phyloP scores from a whole-genome alignment of 1,284 basidiomycete species.

The Quambalaria eucalypti region DNA sequence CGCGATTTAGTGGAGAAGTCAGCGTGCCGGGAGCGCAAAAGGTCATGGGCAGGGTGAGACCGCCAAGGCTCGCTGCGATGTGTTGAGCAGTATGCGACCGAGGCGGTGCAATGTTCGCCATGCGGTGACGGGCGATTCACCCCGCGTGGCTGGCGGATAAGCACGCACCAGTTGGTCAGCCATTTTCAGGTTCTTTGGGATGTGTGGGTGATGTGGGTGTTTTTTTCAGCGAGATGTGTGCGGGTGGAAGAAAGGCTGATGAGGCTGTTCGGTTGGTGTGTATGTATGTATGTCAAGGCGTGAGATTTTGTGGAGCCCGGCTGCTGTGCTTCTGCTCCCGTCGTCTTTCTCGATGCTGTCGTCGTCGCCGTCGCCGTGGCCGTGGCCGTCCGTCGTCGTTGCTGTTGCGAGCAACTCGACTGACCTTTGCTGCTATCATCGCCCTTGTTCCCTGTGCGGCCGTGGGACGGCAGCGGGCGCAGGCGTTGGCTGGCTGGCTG shows the following conservation, averaged over 20 bases:
- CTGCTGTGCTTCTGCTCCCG: no score
- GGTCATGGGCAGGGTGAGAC: neutral
- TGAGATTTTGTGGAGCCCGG: no score
- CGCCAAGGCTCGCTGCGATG: neutral
- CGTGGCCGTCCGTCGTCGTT: no score
- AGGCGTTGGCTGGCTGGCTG: no score
- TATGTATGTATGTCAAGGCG: neutral
- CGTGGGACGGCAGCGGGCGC: no score
- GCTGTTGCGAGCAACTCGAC: no score
- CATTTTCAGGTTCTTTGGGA: conserved; percentile 8
- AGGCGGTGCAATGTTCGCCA: neutral
- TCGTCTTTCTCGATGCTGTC: no score
- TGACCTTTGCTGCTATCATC: no score
- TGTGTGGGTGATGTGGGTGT: neutral
- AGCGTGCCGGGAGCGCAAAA: neutral
- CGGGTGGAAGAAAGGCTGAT: neutral
- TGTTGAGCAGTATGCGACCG: no score
- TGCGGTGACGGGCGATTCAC: conserved; percentile 1
- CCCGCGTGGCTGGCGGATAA: neutral
- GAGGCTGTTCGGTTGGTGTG: neutral
- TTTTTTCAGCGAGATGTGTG: no score
- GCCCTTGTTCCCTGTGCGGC: no score
- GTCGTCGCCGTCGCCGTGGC: no score
- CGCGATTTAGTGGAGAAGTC: neutral
- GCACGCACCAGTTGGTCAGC: conserved; percentile 19